Base-by-base conservation (phyloP, 371 early-diverging fungal species). In the Circinella minor region DNA sequence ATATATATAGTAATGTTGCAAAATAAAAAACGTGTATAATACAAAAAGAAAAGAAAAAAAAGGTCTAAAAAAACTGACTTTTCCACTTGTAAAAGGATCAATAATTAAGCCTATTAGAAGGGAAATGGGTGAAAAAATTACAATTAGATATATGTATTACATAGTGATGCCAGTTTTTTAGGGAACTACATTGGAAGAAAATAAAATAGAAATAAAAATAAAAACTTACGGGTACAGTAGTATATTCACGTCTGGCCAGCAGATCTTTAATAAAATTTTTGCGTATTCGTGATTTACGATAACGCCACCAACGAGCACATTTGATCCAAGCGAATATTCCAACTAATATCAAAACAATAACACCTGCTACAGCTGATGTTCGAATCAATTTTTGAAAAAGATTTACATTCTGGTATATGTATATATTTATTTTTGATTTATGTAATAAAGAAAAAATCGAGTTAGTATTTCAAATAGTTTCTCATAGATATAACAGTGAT, bases 261-360 rank as follows among this genome's bases (percentile, higher is more conserved):
- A 80, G 68, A 9, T 70, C 63, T 54, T 77, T 74, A 34, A 79
- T 77, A 59, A 77, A 70, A 6, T 72, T 70, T 54, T 77, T 80
- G 39, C 83, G 79, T 4, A 66, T 54, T 14, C 67, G 70, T 20
- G 77, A 72, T 47, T 76, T 81, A 37, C 81, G 74, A 36, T 71
- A 63, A 64, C 81, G 69, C 76, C 77, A 79, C 68, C 75, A 60
- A 20, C 81, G 66, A 20, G 77, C 75, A 49, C 83, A 83, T 66
- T 81, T 83, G 1, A 83, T 74, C 79, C 79, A 83, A 15, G 71
- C 61, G 70, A 81, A 83, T 11, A 81, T 59, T 4, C 75, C 73
- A 48, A 83, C 70, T 4, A 83, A 36, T 8, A 81, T 74, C 15
- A 83, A 51, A 8, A 83, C 63, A 65, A 83, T 83, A 8, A 78